Evolutionary conservation across 768 basidiomycete species (phyloP), one percentile per base, ranked within the genome.

Genomic region (Collybia mongolica): DNA sequence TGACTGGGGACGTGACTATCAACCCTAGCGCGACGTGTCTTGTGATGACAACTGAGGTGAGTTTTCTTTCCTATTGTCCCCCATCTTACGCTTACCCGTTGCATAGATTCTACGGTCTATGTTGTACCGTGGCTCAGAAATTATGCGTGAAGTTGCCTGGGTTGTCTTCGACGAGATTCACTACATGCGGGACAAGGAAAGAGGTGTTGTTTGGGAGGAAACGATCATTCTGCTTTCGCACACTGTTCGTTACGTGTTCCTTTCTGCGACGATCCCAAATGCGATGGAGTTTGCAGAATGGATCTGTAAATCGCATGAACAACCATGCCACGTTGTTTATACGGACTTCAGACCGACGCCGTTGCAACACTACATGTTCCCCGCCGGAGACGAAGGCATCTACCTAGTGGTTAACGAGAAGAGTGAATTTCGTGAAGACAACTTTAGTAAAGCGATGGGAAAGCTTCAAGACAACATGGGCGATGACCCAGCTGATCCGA

Each of bases 81-180:
- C 24, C 3, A 26, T 32, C 11, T 9, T 15, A 32, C 9, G 46
- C 50, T 47, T 11, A 58, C 20, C 15, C 6, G 15, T 1, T n/a
- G 17, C 17, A 20, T 54, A 98, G 94, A 98, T 99, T 84, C 68
- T 99, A 45, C 86, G 97, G 17, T 98, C 95, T 4, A 99, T 99
- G 96, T 74, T 99, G 22, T 99, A 99, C 64, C 87, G 97, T 47
- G 97, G 97, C 35, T 98, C 94, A 3, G 97, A 99, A 72, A 88
- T 99, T 57, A 95, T 98, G 90, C 90, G 97, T 49, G 97, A 99
- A 74, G 96, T 99, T n/a, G 94, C 95, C 1, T 99, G 97, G 97
- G 96, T 98, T 49, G 84, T 99, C 56, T 99, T 98, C 67, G 97
- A 99, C 65, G 97, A 99, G 72, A 97, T 99, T 54, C 97, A 99